phyloP scores from a whole-genome alignment of 176 grass and related monocot genomes.

The Triticum dicoccoides region DNA sequence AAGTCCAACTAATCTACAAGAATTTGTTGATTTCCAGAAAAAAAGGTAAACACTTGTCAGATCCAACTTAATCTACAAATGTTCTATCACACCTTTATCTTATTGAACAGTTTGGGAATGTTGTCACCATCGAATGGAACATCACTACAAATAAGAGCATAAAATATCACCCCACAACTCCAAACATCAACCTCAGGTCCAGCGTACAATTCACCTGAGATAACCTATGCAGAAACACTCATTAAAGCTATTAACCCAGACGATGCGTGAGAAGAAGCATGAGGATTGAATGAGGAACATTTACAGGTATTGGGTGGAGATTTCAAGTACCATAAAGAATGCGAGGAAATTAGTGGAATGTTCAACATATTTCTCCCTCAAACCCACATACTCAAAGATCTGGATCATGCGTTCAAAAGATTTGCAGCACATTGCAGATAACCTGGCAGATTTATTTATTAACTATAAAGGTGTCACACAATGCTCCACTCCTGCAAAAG shows the following conservation, averaged over 20 bases:
- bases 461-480: too few relatives aligned
- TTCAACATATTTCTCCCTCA: too few relatives aligned
- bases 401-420: too few relatives aligned
- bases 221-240: slow-evolving; percentile 49
- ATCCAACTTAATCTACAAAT: neutral
- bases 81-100: slow-evolving; percentile 73
- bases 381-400: too few relatives aligned
- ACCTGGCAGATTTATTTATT: too few relatives aligned
- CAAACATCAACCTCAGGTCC: slow-evolving; percentile 95
- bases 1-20: too few relatives aligned
- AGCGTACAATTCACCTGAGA: slow-evolving; percentile 88
- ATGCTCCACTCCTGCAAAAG: too few relatives aligned
- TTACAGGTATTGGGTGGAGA: too few relatives aligned
- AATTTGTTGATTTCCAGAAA: too few relatives aligned
- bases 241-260: slow-evolving; percentile 3
- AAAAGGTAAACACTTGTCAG: neutral
- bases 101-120: slow-evolving; percentile 84
- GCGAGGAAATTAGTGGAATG: too few relatives aligned
- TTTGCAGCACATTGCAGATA: too few relatives aligned
- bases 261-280: neutral
- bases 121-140: slow-evolving; percentile 97
- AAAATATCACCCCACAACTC: slow-evolving; percentile 94
- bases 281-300: neutral
- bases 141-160: slow-evolving; percentile 86
- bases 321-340: too few relatives aligned